Percentiles rank a stretch among this genome's conserved stretches.
Evolutionary conservation across 1,284 basidiomycete species (phyloP).

Genomic region (Marasmius tenuissimus): DNA sequence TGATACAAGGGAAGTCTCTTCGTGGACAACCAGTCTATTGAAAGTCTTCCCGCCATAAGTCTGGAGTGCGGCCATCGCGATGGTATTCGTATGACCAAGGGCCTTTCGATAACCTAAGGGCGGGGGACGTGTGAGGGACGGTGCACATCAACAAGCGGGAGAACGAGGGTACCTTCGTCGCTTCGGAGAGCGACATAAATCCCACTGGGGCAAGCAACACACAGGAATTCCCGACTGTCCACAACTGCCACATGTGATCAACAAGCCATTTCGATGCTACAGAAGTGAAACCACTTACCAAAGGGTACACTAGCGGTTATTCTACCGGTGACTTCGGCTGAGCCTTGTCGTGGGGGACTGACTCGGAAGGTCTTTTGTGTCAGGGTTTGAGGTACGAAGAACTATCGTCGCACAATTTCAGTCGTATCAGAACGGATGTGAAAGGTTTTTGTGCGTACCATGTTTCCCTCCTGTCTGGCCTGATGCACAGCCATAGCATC

Average conservation of each 20-base stretch:
- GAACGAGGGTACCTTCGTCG: conserved; percentile 39
- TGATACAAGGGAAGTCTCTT: conserved; percentile 54
- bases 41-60: conserved; percentile 37
- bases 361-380: conserved; percentile 63
- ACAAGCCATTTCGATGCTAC: not conserved
- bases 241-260: conserved; percentile 33
- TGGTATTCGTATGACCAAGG: conserved; percentile 47
- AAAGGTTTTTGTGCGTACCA: conserved; percentile 41
- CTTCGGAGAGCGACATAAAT: conserved; percentile 62
- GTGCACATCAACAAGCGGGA: not conserved
- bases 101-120: conserved; percentile 55
- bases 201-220: conserved; percentile 61
- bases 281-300: conserved; percentile 39
- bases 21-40: conserved; percentile 67
- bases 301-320: conserved; percentile 61
- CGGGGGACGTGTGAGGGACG: conserved; percentile 3
- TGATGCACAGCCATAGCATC: conserved; percentile 63
- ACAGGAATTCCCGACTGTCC: conserved; percentile 54
- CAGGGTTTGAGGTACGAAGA: conserved; percentile 59
- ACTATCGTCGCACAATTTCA: conserved; percentile 37
- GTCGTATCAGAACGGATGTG: conserved; percentile 2
- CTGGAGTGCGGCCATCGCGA: conserved; percentile 55
- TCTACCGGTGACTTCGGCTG: conserved; percentile 50
- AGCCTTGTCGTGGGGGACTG: conserved; percentile 29
- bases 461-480: conserved; percentile 65